Evolutionary conservation across 306 rosid genomes (phyloP).

Genomic region (Pyrus pyrifolia): DNA sequence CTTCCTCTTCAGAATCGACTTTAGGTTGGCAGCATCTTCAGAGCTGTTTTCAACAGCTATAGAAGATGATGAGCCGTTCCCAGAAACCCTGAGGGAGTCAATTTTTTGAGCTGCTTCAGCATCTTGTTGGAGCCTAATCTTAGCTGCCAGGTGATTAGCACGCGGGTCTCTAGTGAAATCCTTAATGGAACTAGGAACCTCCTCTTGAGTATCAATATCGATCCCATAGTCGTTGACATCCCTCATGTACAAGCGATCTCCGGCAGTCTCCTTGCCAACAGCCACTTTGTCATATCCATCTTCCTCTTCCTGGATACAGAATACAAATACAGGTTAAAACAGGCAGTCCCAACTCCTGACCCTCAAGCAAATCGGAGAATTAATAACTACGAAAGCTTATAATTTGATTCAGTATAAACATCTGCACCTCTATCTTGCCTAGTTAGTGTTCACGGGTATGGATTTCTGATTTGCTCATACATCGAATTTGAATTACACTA

Average conservation of each 20-base stretch:
- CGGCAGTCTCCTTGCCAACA: constrained; percentile 48
- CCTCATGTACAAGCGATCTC: constrained; percentile 63
- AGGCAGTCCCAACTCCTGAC: background rate
- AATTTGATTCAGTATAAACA: background rate
- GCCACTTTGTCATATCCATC: constrained; percentile 87
- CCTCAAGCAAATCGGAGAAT: background rate
- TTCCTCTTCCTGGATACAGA: constrained; percentile 73
- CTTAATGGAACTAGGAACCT: constrained; percentile 39
- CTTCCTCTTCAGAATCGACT: constrained; percentile 85
- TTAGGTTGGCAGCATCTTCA: constrained; percentile 35
- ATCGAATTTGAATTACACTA: background rate
- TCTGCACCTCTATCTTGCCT: background rate
- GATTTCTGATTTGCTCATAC: background rate
- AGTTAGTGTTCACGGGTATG: background rate
- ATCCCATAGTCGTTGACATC: constrained; percentile 58
- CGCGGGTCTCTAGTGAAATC: constrained; percentile 68
- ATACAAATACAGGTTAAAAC: background rate
- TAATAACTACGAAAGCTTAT: too few relatives aligned
- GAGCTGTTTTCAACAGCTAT: constrained; percentile 16
- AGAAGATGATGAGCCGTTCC: constrained; percentile 19
- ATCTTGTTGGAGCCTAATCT: constrained; percentile 60
- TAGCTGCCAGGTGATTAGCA: constrained; percentile 80
- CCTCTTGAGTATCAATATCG: constrained; percentile 42
- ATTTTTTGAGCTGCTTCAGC: constrained; percentile 55
- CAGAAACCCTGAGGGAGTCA: constrained; percentile 48